These are phyloP conservation scores for Pyrenophora tritici-repentis DNA, from an alignment of 2,329 filamentous ascomycete genomes.

Conservation along the genomic window DNA sequence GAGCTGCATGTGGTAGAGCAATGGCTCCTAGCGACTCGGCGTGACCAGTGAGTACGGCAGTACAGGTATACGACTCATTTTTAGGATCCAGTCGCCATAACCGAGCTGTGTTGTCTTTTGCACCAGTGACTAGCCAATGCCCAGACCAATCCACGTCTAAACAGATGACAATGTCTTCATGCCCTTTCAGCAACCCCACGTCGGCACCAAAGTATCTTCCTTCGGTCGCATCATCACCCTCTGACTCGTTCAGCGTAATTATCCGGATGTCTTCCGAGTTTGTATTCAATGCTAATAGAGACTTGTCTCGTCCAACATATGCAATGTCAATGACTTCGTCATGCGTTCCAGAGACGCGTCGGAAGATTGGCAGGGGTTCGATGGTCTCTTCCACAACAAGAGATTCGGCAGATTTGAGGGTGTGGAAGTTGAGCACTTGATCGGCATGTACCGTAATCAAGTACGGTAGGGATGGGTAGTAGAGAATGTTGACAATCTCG, in stretches of 20 bases:
- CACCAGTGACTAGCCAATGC: constrained; percentile 92
- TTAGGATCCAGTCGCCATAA: constrained; percentile 85
- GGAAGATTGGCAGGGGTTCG: constrained; percentile 64
- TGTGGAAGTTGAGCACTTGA: constrained; percentile 82
- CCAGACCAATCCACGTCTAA: constrained; percentile 96
- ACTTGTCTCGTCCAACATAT: constrained; percentile 79
- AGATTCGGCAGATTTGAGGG: constrained; percentile 52
- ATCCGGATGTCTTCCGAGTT: constrained; percentile 93
- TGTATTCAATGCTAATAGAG: constrained; percentile 85
- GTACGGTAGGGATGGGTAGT: constrained; percentile 67
- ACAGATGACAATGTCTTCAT: constrained; percentile 94
- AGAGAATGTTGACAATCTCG: constrained; percentile 73
- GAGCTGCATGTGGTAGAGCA: constrained; percentile 73
- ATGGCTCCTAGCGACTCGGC: constrained; percentile 93
- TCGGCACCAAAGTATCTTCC: constrained; percentile 86
- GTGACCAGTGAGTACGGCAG: constrained; percentile 84
- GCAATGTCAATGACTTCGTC: constrained; percentile 96
- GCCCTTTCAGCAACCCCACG: constrained; percentile 81
- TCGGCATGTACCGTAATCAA: constrained; percentile 85
- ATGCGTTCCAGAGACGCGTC: constrained; percentile 91
- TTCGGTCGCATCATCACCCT: constrained; percentile 28
- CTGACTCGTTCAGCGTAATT: constrained; percentile 66
- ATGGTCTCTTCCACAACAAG: constrained; percentile 53
- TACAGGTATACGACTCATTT: constrained; percentile 76
- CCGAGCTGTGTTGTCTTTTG: constrained; percentile 93